A percentile compares a stretch with the other conserved stretches of the same genome.
phyloP scores from a whole-genome alignment of 129 eudicot species.

The Tagetes erecta region DNA sequence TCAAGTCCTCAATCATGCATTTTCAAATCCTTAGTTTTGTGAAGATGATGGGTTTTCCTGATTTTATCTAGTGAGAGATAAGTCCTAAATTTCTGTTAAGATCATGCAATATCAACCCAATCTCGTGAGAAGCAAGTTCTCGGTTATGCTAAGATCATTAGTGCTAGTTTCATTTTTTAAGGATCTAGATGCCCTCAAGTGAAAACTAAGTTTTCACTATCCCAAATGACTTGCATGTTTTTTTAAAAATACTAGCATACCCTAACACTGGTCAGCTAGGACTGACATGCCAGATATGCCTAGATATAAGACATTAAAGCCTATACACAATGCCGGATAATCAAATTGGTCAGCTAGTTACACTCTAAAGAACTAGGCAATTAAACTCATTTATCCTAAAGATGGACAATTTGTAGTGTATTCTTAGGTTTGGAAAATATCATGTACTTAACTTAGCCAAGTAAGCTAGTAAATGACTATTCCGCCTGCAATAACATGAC shows the following conservation, averaged over 20 bases:
- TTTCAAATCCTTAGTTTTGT: too few relatives aligned
- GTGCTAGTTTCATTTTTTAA: neutral
- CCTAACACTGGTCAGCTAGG: neutral
- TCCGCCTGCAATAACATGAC: neutral
- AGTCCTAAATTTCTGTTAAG: too few relatives aligned
- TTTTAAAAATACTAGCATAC: neutral
- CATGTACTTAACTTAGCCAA: neutral
- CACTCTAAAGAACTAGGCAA: neutral
- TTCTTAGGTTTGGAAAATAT: neutral
- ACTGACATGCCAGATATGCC: neutral
- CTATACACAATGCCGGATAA: neutral
- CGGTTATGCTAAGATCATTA: neutral
- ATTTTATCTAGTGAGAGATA: too few relatives aligned
- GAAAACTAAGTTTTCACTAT: neutral
- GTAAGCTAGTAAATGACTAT: neutral
- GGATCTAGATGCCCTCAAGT: neutral
- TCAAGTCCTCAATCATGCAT: too few relatives aligned
- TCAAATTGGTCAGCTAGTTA: neutral
- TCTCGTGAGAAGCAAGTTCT: neutral
- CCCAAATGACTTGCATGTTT: neutral
- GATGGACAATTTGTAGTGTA: slow-evolving; percentile 1
- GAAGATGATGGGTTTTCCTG: too few relatives aligned
- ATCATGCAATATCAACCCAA: too few relatives aligned
- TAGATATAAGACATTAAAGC: neutral
- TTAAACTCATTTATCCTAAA: neutral